Evolutionary conservation across 2,329 filamentous ascomycete genomes (phyloP), one percentile per base, ranked within the genome.

Genomic region (Diaporthe helianthi): DNA sequence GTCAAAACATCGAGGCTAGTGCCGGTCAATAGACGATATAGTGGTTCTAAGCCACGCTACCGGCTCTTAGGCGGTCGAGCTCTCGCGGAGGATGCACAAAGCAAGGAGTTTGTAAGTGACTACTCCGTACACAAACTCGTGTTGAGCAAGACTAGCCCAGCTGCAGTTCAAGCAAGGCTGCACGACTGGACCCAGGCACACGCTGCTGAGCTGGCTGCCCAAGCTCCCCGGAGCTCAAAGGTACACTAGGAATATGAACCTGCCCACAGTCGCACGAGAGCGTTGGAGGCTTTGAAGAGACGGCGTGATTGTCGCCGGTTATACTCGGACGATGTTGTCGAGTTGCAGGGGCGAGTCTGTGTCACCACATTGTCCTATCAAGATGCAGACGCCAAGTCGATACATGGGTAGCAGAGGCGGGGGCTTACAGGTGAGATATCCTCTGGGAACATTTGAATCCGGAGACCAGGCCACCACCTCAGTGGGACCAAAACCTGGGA

Each of bases 111-210:
- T n/a, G n/a, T n/a, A 65, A 29, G 22, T 68, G 65, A 61, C 58
- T 61, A n/a, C n/a, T n/a, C n/a, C n/a, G n/a, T n/a, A 33, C 52
- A 36, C 68, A 63, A 69, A 52, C 69, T 69, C 69, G 66, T 71
- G 69, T 71, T 71, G 60, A 61, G 46, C 31, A 49, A 46, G 61
- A 60, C 60, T 69, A 71, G 60, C 60, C 66, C 66, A 71, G 60
- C 60, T 61, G 69, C 69, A 69, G 69, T 38, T 47, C 19, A 61
- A 53, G 58, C 61, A 66, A 71, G 66, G 66, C 69, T 66, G 54
- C 47, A 63, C 65, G n/a, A 41, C 13, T 54, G 36, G 36, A 29
- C 33, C 29, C 46, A 71, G 58, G 66, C 51, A 67, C 68, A 41
- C 29, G 44, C 33, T 63, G 44, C 44, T 29, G 26, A 63, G 58